Percentiles rank a stretch among this genome's conserved stretches.
Conservation (phyloP, 306 rosid species). For the Astragalus glycyphyllos region DNA sequence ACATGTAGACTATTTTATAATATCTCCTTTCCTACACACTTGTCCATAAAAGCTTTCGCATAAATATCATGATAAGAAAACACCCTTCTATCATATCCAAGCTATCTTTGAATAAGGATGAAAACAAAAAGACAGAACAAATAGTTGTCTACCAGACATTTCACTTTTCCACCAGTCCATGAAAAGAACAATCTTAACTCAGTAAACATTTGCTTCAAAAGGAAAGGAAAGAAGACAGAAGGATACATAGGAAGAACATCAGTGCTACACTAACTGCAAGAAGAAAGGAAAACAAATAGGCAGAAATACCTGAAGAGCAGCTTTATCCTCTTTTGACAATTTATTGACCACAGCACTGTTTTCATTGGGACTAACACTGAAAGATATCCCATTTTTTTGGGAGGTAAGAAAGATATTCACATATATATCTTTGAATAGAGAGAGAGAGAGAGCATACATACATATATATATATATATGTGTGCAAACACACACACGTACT, state of each 20-base stretch:
- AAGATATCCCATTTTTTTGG: conserved; percentile 45
- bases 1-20: background rate
- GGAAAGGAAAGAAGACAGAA: conserved; percentile 3
- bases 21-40: conserved; percentile 9
- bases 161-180: conserved; percentile 12
- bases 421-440: too few relatives aligned
- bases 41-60: background rate
- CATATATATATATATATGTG: too few relatives aligned
- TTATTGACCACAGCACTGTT: conserved; percentile 62
- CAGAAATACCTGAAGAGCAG: conserved; percentile 71
- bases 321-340: conserved; percentile 75
- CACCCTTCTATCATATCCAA: conserved; percentile 19
- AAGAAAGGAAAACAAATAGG: background rate
- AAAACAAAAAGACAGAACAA: background rate
- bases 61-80: background rate
- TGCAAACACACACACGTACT: too few relatives aligned
- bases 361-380: conserved; percentile 64
- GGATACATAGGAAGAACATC: conserved; percentile 24
- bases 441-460: too few relatives aligned
- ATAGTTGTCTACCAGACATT: background rate
- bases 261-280: conserved; percentile 12
- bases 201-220: conserved; percentile 19
- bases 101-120: background rate
- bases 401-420: conserved; percentile 46
- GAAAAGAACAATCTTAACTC: conserved; percentile 31